Conservation (phyloP, 1,284 basidiomycete genomes). For the Rhodotorula sp. region DNA sequence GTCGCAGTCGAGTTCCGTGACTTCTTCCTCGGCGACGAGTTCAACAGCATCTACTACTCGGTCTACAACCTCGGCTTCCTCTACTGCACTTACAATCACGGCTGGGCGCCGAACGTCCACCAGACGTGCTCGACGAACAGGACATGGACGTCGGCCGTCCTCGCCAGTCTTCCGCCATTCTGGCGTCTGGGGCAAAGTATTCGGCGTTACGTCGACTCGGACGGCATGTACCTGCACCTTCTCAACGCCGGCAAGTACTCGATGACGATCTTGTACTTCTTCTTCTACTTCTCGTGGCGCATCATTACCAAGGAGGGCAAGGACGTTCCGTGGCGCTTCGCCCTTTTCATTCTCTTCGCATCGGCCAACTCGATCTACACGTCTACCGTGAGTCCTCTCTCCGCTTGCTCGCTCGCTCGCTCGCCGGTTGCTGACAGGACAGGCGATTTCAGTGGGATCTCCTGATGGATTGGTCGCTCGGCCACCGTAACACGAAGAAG, state of each 20-base stretch:
- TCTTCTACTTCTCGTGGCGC: constrained; percentile 35
- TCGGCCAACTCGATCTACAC: neutral
- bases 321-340: constrained; percentile 19
- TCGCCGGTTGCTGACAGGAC: neutral
- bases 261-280: constrained; percentile 28
- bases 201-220: constrained; percentile 39
- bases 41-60: constrained; percentile 38
- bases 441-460: constrained; percentile 24
- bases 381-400: too few species aligned
- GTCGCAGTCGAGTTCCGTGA: constrained; percentile 39
- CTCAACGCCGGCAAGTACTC: constrained; percentile 42
- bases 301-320: constrained; percentile 20
- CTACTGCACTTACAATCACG: constrained; percentile 32
- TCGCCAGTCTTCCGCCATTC: constrained; percentile 31
- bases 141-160: constrained; percentile 35
- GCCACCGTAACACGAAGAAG: constrained; percentile 28
- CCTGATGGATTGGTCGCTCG: constrained; percentile 45
- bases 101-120: constrained; percentile 24
- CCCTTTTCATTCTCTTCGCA: constrained; percentile 36
- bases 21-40: constrained; percentile 40
- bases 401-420: neutral
- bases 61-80: constrained; percentile 34
- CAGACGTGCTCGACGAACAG: constrained; percentile 33
- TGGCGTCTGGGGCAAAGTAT: constrained; percentile 35
- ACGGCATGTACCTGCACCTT: constrained; percentile 29